Conservation (phyloP, 805 yeast genomes). For the Wickerhamiella spandovensis region DNA sequence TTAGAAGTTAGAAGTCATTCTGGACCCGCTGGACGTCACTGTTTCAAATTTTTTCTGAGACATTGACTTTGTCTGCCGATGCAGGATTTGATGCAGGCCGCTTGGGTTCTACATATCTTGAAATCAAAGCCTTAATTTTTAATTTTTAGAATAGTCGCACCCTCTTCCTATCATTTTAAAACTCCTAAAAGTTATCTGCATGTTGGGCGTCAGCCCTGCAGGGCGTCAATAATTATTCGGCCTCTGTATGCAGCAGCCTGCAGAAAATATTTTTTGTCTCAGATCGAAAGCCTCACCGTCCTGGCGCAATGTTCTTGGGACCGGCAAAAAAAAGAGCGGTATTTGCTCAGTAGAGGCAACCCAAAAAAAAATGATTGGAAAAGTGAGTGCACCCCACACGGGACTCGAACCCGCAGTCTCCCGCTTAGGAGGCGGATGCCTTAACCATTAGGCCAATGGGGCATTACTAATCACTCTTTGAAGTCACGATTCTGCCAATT, state of each 20-base stretch:
- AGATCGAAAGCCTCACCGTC: neutral
- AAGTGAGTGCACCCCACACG: slow-evolving; percentile 35
- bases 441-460: slow-evolving; percentile 50
- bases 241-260: neutral
- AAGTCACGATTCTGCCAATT: neutral
- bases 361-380: slow-evolving; percentile 1
- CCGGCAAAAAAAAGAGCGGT: neutral
- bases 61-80: too few relatives aligned
- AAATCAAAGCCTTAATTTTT: too few relatives aligned
- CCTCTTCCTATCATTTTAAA: too few relatives aligned
- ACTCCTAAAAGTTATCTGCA: too few relatives aligned
- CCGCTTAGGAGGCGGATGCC: slow-evolving; percentile 61
- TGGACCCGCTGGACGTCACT: too few relatives aligned
- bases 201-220: too few relatives aligned
- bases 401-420: slow-evolving; percentile 59
- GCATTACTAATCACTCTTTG: slow-evolving; percentile 13
- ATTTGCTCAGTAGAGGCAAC: neutral
- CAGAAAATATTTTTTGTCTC: neutral
- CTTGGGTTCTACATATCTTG: too few relatives aligned
- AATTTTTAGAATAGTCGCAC: too few relatives aligned
- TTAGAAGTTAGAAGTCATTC: too few relatives aligned
- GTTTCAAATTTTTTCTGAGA: too few relatives aligned
- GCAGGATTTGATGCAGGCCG: too few relatives aligned
- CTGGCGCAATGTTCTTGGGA: too few relatives aligned
- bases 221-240: neutral